Evolutionary conservation across 2,329 filamentous ascomycete species (phyloP), one percentile per base, ranked within the genome.

Genomic region (Colletotrichum sp.): DNA sequence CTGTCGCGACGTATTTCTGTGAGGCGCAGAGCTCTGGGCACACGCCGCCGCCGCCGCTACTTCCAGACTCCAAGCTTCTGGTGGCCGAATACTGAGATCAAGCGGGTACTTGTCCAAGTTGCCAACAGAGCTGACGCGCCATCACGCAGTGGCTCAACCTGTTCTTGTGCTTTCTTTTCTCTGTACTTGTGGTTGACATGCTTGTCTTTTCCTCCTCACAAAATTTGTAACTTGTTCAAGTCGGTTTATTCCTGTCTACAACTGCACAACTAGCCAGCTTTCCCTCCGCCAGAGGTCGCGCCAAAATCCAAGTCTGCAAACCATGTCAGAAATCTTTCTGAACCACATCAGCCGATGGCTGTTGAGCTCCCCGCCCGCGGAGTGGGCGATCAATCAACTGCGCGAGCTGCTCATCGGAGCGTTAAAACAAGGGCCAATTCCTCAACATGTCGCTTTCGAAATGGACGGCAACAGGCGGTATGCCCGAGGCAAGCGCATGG

Each of bases 381-480:
- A 98, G 91, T 98, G 95, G 93, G 92, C 91, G n/a, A 89, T 98
- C 76, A 92, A 92, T 76, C 92, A 93, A 80, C 86, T 98, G 24
- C 93, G 95, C 78, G 95, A 98, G 83, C 88, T 98, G 67, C 90
- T 99, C 78, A 97, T 99, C 80, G 95, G 95, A 71, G 94, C 96
- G 66, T 87, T 99, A 70, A 93, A 93, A 82, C 96, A 98, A 85
- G 97, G 97, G 0, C 95, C 96, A 3, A 94, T 99, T 71, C 97
- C 97, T 12, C 93, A 95, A 82, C 97, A 99, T 91, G 92, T 99
- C 76, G 97, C 97, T n/a, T 99, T 99, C 83, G 96, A 98, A 80
- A 99, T 99, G 97, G 97, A 99, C 84, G 97, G 97, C 72, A 99
- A 99, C 86, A 90, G 97, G 81, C 94, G 97, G 62, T 99, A 98